Conservation (phyloP, 2,329 filamentous ascomycete genomes). For the Scolecobasidium constrictum region DNA sequence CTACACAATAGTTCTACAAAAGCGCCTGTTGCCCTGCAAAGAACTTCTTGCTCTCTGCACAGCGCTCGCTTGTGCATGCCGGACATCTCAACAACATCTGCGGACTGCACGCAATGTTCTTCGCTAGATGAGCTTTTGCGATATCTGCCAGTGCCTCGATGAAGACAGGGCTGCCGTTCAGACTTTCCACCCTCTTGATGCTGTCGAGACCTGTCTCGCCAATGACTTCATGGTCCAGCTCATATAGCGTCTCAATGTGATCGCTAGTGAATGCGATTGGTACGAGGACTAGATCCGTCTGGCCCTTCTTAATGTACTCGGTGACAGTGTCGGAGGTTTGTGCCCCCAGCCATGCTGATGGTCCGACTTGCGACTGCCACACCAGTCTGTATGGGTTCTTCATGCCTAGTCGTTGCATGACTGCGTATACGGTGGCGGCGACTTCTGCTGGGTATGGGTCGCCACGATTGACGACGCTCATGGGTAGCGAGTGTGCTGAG, state of each 20-base stretch:
- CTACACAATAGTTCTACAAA: no score
- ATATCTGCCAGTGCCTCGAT: slow-evolving; percentile 83
- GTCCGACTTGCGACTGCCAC: slow-evolving; percentile 97
- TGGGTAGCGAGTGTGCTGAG: slow-evolving; percentile 90
- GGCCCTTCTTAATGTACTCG: slow-evolving; percentile 79
- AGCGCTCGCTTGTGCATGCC: slow-evolving; percentile 82
- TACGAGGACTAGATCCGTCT: slow-evolving; percentile 82
- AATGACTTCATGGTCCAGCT: slow-evolving; percentile 91
- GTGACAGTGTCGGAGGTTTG: slow-evolving; percentile 85
- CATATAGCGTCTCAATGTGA: slow-evolving; percentile 93
- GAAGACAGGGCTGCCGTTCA: slow-evolving; percentile 86
- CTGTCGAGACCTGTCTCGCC: slow-evolving; percentile 55
- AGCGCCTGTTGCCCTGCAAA: slow-evolving; percentile 31
- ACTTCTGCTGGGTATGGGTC: slow-evolving; percentile 95
- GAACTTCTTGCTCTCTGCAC: slow-evolving; percentile 64
- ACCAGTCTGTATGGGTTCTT: slow-evolving; percentile 86
- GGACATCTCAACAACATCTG: slow-evolving; percentile 92
- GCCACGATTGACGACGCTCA: slow-evolving; percentile 94
- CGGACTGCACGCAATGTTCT: slow-evolving; percentile 58
- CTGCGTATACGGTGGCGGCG: slow-evolving; percentile 86
- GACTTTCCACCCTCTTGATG: slow-evolving; percentile 78
- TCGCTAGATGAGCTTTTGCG: slow-evolving; percentile 66
- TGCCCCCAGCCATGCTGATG: slow-evolving; percentile 87
- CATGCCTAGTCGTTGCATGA: slow-evolving; percentile 85
- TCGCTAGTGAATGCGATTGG: slow-evolving; percentile 98